Conservation (phyloP, 2,329 filamentous ascomycete species). For the Leptographium flavum region DNA sequence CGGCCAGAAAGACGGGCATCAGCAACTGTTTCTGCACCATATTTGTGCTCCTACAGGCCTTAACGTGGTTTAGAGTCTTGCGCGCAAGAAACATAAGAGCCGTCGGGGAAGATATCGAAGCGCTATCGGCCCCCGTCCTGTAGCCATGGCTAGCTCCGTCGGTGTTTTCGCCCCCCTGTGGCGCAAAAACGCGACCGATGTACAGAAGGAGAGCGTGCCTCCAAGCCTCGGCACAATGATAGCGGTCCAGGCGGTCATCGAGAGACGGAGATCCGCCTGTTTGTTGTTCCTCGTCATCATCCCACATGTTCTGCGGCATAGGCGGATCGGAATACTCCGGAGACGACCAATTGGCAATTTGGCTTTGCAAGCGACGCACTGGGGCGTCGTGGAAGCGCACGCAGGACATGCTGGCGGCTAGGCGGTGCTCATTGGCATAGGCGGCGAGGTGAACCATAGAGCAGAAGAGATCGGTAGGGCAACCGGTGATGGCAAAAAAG, state of each 20-base stretch:
- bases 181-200: slow-evolving; percentile 17
- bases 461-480: slow-evolving; percentile 16
- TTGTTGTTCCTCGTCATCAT: neutral
- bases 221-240: slow-evolving; percentile 22
- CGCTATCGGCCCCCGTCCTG: neutral
- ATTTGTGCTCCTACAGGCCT: slow-evolving; percentile 15
- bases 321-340: slow-evolving; percentile 3
- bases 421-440: slow-evolving; percentile 17
- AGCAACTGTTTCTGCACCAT: slow-evolving; percentile 22
- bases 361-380: slow-evolving; percentile 11
- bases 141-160: neutral
- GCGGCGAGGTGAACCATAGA: slow-evolving; percentile 16
- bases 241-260: slow-evolving; percentile 12
- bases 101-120: neutral
- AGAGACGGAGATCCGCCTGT: neutral
- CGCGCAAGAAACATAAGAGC: slow-evolving; percentile 16
- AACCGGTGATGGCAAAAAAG: slow-evolving; percentile 20
- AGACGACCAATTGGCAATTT: slow-evolving; percentile 11
- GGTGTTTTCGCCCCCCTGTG: neutral
- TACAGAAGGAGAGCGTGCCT: slow-evolving; percentile 19
- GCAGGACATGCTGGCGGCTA: slow-evolving; percentile 17
- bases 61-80: slow-evolving; percentile 17
- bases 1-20: slow-evolving; percentile 21
- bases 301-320: neutral
- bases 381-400: slow-evolving; percentile 15